Percentiles rank a stretch among this genome's conserved stretches.
Conservation (phyloP, 352 stramenopile genomes). For the Pythium pectinolyticum region DNA sequence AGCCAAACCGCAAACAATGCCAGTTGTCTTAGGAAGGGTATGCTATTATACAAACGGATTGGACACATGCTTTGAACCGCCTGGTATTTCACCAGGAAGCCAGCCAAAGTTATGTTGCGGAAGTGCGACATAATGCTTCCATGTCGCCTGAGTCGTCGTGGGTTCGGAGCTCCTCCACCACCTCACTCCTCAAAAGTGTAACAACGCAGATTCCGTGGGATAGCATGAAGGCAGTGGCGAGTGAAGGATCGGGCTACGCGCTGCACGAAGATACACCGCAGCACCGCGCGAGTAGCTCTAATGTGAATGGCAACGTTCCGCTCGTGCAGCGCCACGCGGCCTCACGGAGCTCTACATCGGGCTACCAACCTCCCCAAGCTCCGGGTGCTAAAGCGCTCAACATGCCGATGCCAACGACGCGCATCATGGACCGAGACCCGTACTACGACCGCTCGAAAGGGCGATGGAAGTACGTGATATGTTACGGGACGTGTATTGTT, state of each 20-base stretch:
- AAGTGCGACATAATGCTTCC: too few species aligned
- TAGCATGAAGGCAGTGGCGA: neutral
- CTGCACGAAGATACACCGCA: conserved; percentile 23
- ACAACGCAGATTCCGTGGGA: neutral
- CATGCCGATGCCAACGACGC: conserved; percentile 38
- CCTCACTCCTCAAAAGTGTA: neutral
- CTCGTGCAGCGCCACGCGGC: conserved; percentile 24
- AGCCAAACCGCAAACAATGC: too few species aligned
- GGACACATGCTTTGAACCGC: too few species aligned
- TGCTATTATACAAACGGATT: too few species aligned
- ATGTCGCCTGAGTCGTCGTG: too few species aligned
- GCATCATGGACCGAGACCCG: conserved; percentile 76
- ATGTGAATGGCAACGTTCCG: neutral
- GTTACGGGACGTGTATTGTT: too few species aligned
- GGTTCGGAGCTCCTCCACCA: too few species aligned
- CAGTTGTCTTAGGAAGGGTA: too few species aligned
- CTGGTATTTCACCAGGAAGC: too few species aligned
- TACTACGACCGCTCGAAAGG: conserved; percentile 67
- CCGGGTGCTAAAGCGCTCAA: conserved; percentile 24
- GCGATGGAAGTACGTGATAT: conserved; percentile 80
- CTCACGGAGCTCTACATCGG: conserved; percentile 15
- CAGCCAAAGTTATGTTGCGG: too few species aligned
- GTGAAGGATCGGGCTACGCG: conserved; percentile 16
- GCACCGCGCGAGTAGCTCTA: neutral
- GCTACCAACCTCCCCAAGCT: conserved; percentile 21